Base-by-base conservation (phyloP, 305 asterid species). In the Monarda citriodora region DNA sequence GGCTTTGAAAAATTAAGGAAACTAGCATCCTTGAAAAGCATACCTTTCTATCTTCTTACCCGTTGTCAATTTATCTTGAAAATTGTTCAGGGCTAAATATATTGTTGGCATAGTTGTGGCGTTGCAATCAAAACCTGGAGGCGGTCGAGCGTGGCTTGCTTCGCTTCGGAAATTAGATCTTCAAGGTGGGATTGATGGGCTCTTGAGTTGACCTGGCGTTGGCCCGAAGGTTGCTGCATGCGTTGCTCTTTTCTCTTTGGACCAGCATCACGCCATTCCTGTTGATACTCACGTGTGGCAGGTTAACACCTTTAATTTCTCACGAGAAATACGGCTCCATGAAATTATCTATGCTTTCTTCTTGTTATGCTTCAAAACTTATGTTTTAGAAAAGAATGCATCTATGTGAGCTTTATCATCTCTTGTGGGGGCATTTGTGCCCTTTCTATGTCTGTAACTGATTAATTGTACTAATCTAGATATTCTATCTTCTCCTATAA, bases 211-310 rank as follows among this genome's bases (percentile, higher is more conserved):
- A 78, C 95, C 96, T 26, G 99, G 99, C 38, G 99, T 94, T 63
- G 99, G 99, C 55, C 98, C 99, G n/a, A 94, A 94, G 72, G 99
- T 94, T 49, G 96, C 99, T 54, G 96, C 99, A 6, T 94, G 99
- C 73, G 59, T 90, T 68, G 96, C 99, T 45, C 96, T 94, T 36
- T 94, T 94, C 79, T 77, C 97, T 29, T 78, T 94, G 46, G 99
- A 94, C 74, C 96, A 94, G 67, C 99, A 94, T 72, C 96, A 88
- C 50, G 95, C 98, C 48, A 82, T 94, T 72, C 99, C 99, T 10
- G 98, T 94, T 21, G 99, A 94, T 74, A 94, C 97, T 45, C 99
- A 94, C 54, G 99, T 91, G 51, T 94, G 99, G 99, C 61, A 88
- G 96, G 99, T 93, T 64, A 66, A 76, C 64, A n/a, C 23, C 20